Percentiles rank a stretch among this genome's conserved stretches.
Evolutionary conservation across 805 yeast species (phyloP).

Genomic region (Myxozyma mucilagina): DNA sequence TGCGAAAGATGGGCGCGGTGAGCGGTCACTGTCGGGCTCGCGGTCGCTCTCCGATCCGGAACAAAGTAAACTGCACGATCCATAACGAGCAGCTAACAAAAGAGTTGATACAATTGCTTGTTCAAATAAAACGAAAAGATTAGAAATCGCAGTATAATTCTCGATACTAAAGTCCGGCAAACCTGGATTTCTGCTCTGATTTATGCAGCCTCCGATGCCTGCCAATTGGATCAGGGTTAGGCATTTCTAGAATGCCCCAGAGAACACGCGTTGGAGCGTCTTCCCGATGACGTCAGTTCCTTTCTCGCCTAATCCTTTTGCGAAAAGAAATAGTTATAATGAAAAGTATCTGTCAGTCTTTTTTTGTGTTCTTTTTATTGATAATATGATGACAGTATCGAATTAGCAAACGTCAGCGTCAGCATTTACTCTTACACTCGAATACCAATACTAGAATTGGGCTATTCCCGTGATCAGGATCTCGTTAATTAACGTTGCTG

Average conservation of each 20-base stretch:
- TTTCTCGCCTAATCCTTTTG: too few relatives aligned
- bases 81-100: neutral
- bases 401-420: too few relatives aligned
- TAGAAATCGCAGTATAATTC: neutral
- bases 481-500: too few relatives aligned
- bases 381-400: too few relatives aligned
- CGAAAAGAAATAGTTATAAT: too few relatives aligned
- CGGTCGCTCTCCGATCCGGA: conserved; percentile 3
- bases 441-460: too few relatives aligned
- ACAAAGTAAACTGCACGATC: conserved; percentile 11
- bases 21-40: conserved; percentile 13
- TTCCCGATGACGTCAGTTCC: neutral
- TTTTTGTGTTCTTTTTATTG: too few relatives aligned
- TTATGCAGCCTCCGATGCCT: neutral
- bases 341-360: too few relatives aligned
- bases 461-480: too few relatives aligned
- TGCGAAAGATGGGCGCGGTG: conserved; percentile 33
- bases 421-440: too few relatives aligned
- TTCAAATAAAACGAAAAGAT: neutral
- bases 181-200: neutral
- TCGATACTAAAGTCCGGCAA: neutral
- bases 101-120: neutral
- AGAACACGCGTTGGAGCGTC: neutral
- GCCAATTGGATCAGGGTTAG: neutral
- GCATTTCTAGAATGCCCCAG: conserved; percentile 9